These are phyloP conservation scores for Arthroderma uncinatum DNA, from an alignment of 2,329 filamentous ascomycete species.

Conservation along the genomic window DNA sequence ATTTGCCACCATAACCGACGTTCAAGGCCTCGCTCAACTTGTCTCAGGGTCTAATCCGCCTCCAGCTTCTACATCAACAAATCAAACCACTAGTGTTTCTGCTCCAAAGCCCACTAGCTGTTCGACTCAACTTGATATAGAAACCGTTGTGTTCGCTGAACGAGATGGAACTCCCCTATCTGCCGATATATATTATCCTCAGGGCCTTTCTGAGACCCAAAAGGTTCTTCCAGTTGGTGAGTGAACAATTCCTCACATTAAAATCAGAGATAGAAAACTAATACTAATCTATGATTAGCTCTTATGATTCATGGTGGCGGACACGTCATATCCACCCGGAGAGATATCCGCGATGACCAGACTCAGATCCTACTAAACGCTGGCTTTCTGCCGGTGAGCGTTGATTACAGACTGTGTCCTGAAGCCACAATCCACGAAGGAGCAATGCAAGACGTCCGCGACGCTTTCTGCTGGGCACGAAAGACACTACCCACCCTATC, in stretches of 20 bases:
- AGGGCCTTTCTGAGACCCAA: background rate
- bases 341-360: slow-evolving; percentile 20
- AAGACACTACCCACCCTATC: slow-evolving; percentile 22
- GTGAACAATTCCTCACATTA: background rate
- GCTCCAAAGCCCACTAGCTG: background rate
- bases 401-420: slow-evolving; percentile 44
- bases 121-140: background rate
- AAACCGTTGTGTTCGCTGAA: slow-evolving; percentile 3
- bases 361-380: slow-evolving; percentile 27
- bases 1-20: background rate
- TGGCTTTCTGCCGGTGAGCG: slow-evolving; percentile 38
- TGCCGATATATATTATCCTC: slow-evolving; percentile 3
- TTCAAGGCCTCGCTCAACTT: slow-evolving; percentile 1
- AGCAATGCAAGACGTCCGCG: slow-evolving; percentile 34
- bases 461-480: slow-evolving; percentile 34
- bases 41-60: background rate
- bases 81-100: background rate
- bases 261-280: background rate
- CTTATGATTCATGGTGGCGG: slow-evolving; percentile 5
- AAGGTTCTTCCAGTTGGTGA: background rate
- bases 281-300: background rate
- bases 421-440: slow-evolving; percentile 37
- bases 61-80: background rate
- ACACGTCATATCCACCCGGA: background rate
- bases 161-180: background rate